These are phyloP conservation scores for Phytopythium chamaehyphon DNA, from an alignment of 352 stramenopile species.

Conservation along the genomic window DNA sequence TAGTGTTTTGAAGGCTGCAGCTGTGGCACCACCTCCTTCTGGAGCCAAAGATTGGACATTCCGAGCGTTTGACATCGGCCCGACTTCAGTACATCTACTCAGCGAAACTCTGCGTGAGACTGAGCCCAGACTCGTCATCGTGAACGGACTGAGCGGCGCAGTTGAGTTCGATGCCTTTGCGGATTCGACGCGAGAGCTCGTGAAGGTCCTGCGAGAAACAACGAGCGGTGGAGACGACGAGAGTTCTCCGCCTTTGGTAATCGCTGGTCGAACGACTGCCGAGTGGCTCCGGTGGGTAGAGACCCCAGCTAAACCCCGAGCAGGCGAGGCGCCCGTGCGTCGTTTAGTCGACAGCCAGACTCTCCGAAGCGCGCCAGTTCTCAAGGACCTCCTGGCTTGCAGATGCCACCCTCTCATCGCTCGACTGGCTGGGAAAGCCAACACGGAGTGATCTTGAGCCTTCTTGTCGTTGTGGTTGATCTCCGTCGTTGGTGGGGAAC, in stretches of 20 bases:
- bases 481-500: no score
- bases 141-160: slow-evolving; percentile 47
- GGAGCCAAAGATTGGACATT: slow-evolving; percentile 41
- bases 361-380: slow-evolving; percentile 26
- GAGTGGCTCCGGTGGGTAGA: slow-evolving; percentile 20
- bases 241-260: slow-evolving; percentile 15
- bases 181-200: slow-evolving; percentile 27
- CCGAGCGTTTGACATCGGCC: slow-evolving; percentile 59
- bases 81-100: slow-evolving; percentile 36
- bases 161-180: slow-evolving; percentile 57
- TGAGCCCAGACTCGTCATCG: slow-evolving; percentile 18
- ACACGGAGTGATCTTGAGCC: no score
- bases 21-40: background rate
- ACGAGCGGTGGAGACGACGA: no score
- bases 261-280: slow-evolving; percentile 20
- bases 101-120: slow-evolving; percentile 1
- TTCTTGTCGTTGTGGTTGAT: no score
- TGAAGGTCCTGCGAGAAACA: slow-evolving; percentile 12
- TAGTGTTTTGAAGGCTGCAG: slow-evolving; percentile 1
- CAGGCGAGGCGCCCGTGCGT: background rate
- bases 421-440: background rate
- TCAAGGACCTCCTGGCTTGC: slow-evolving; percentile 37
- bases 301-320: background rate
- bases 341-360: slow-evolving; percentile 19
- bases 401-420: slow-evolving; percentile 35